Conservation (phyloP, 176 grass and related monocot genomes). For the Raddia guianensis region DNA sequence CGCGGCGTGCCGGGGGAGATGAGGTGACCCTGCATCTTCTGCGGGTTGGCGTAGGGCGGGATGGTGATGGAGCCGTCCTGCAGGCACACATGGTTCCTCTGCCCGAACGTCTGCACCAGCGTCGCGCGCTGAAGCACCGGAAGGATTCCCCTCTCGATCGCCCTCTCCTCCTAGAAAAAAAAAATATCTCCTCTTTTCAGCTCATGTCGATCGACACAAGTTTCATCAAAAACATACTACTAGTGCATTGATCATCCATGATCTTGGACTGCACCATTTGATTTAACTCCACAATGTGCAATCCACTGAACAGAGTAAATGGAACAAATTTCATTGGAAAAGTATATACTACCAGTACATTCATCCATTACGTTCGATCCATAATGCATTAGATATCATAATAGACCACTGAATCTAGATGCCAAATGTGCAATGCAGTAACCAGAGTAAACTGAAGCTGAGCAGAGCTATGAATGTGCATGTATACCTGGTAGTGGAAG, state of each 20-base stretch:
- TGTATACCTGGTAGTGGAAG: constrained; percentile 56
- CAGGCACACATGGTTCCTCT: constrained; percentile 64
- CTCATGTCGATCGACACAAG: background rate
- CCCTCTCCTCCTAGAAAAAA: constrained; percentile 47
- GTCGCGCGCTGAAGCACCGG: constrained; percentile 56
- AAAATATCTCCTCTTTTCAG: background rate
- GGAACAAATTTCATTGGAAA: background rate
- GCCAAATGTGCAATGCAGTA: background rate
- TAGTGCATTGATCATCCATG: background rate
- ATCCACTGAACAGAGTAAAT: too few relatives aligned
- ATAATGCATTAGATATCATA: background rate
- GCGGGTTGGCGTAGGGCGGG: constrained; percentile 64
- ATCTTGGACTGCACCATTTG: background rate
- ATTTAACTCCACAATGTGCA: too few relatives aligned
- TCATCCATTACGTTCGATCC: background rate
- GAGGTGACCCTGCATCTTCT: constrained; percentile 60
- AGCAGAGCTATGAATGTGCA: background rate
- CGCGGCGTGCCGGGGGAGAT: constrained; percentile 57
- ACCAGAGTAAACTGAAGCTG: background rate
- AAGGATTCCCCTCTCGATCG: constrained; percentile 56
- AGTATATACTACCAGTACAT: background rate
- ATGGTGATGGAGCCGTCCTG: constrained; percentile 60
- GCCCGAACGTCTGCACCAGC: constrained; percentile 72
- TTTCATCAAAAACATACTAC: background rate
- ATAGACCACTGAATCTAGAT: background rate